These are phyloP conservation scores for Chrysopogon serrulatus DNA, from an alignment of 176 grass and related monocot genomes.

Conservation along the genomic window DNA sequence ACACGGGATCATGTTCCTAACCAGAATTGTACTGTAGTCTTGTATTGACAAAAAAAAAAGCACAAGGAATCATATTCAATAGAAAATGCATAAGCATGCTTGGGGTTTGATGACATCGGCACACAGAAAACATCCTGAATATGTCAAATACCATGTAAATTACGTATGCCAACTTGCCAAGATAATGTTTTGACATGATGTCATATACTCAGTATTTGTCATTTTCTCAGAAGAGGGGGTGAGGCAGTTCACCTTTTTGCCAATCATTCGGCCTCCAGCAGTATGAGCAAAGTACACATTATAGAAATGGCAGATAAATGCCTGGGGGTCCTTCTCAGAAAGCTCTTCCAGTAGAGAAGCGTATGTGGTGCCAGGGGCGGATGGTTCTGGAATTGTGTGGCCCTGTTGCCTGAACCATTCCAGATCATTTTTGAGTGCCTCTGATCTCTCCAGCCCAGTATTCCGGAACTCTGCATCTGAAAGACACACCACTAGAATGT, in stretches of 20 bases:
- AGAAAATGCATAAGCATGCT: neutral
- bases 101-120: neutral
- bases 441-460: constrained; percentile 94
- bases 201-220: neutral
- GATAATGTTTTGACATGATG: neutral
- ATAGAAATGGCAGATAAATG: constrained; percentile 98
- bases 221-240: neutral
- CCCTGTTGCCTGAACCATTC: constrained; percentile 85
- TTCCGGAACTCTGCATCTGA: constrained; percentile 80
- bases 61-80: neutral
- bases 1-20: neutral
- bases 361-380: constrained; percentile 60
- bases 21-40: neutral
- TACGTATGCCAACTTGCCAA: neutral
- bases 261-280: constrained; percentile 95
- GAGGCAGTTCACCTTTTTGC: constrained; percentile 58
- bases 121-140: neutral
- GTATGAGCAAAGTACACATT: constrained; percentile 94
- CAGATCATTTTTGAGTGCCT: constrained; percentile 75
- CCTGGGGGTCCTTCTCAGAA: constrained; percentile 76
- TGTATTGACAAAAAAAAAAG: neutral
- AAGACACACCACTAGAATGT: constrained; percentile 18
- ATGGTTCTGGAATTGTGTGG: constrained; percentile 76
- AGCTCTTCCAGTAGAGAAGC: constrained; percentile 71
- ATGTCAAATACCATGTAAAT: too few species aligned